Conservation (phyloP, 2,329 filamentous ascomycete genomes). For the Paraconiothyrium brasiliense region DNA sequence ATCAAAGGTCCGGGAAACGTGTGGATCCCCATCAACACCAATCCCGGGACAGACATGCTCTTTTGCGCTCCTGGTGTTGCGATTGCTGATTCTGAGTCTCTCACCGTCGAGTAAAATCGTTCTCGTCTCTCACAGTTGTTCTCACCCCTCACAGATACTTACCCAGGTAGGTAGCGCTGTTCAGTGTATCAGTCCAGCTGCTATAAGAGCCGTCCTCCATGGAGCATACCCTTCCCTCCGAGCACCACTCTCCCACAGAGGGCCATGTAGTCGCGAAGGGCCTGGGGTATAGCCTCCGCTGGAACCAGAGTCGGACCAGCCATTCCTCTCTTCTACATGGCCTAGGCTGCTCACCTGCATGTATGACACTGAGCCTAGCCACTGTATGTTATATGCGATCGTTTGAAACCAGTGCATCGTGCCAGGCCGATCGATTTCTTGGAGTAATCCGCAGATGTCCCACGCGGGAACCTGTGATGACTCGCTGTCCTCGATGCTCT, state of each 20-base stretch:
- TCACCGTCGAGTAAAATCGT: not conserved
- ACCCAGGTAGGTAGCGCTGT: not conserved
- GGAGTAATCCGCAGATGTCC: not conserved
- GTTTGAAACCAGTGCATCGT: too few relatives aligned
- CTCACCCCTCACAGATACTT: not conserved
- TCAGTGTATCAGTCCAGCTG: not conserved
- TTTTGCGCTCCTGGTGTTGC: not conserved
- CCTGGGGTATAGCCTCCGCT: too few relatives aligned
- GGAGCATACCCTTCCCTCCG: not conserved
- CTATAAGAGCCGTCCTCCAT: not conserved
- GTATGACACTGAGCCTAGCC: too few relatives aligned
- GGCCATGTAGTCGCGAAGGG: not conserved
- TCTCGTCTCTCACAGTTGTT: too few relatives aligned
- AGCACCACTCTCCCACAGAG: not conserved
- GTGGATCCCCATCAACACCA: not conserved
- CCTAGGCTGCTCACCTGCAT: too few relatives aligned
- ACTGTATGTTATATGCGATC: too few relatives aligned
- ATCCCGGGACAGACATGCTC: not conserved
- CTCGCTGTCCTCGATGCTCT: not conserved
- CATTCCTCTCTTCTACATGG: too few relatives aligned
- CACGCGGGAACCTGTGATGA: not conserved
- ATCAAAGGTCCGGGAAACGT: not conserved
- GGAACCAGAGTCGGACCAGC: too few relatives aligned
- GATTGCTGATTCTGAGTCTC: not conserved
- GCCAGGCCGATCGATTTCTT: too few relatives aligned